Base-by-base conservation (phyloP, 2,329 filamentous ascomycete genomes). In the Scedosporium dehoogii region DNA sequence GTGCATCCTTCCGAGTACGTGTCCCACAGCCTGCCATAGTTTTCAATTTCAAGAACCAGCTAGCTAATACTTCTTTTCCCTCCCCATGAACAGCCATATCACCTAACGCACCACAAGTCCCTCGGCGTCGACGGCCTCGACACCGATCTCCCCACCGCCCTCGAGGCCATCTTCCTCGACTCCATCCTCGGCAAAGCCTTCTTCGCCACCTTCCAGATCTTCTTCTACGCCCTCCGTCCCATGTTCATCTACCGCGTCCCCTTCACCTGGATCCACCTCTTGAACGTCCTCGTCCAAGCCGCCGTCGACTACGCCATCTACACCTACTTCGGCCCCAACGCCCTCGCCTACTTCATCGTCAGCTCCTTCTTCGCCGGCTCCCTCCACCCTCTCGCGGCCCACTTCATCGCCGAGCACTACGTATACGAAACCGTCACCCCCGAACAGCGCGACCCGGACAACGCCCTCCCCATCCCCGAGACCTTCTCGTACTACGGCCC, bases 361-460 rank as follows among this genome's bases (percentile, higher is more conserved):
- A 94, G 89, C 70, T 94, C 90, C 60, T 97, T 99, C 81, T 83
- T 99, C 2, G 94, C 94, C 1, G 94, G 94, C 42, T 93, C 89
- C 57, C 82, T 99, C 38, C 94, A 99, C 77, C 94, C 94, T 3
- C 91, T 93, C 64, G 94, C 94, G 0, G 94, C 91, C 55, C 94
- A 99, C 78, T 99, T 99, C 80, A 99, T 99, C 75, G 92, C 94
- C 63, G 94, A 99, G 79, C 94, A 99, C 76, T 93, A 93, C 76
- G 89, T 93, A 67, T 92, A 91, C 71, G 81, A 86, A 68, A 85
- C 84, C 60, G 78, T 84, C 68, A 78, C 78, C 14, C 79, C 81
- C 18, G 76, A 79, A 9, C 81, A 84, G 63, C 75, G 73, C 60
- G 75, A 87, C 66, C 83, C 86, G 1, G 76, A 80, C 25, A 87